These are phyloP conservation scores for Arthrobotrys iridis DNA, from an alignment of 2,329 filamentous ascomycete species.

Conservation along the genomic window DNA sequence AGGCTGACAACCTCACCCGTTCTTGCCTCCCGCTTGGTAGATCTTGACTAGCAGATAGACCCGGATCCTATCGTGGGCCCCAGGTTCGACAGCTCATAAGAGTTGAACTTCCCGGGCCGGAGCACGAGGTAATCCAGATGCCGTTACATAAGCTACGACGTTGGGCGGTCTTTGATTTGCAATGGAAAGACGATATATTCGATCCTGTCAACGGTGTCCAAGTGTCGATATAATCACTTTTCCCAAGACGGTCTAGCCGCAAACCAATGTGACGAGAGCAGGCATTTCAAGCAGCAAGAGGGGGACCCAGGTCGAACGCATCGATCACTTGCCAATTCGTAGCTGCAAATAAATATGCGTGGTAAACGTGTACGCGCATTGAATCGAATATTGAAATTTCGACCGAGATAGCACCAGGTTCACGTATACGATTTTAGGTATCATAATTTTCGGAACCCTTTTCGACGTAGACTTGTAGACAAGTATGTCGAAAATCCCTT, in stretches of 20 bases:
- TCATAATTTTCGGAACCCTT: neutral
- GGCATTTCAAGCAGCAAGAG: constrained; percentile 45
- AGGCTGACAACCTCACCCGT: constrained; percentile 11
- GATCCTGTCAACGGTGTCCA: constrained; percentile 51
- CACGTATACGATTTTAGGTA: neutral
- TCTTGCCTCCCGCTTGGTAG: constrained; percentile 17
- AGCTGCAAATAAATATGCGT: constrained; percentile 42
- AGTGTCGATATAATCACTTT: constrained; percentile 54
- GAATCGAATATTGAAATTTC: constrained; percentile 5
- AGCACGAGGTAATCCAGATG: constrained; percentile 1
- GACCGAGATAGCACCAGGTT: neutral
- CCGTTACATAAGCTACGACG: constrained; percentile 19
- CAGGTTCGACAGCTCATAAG: constrained; percentile 31
- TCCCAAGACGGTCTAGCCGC: constrained; percentile 52
- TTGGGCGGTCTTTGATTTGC: constrained; percentile 34
- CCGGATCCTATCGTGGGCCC: constrained; percentile 16
- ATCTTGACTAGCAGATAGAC: constrained; percentile 18
- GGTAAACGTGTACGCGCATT: constrained; percentile 53
- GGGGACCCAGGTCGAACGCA: constrained; percentile 28
- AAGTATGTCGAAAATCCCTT: constrained; percentile 36
- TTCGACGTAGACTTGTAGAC: constrained; percentile 32
- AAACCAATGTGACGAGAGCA: constrained; percentile 54
- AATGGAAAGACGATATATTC: constrained; percentile 49
- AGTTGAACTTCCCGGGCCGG: constrained; percentile 32
- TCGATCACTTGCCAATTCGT: constrained; percentile 50